Base-by-base conservation (phyloP, 2,329 filamentous ascomycete genomes). In the Sclerotinia trifoliorum region DNA sequence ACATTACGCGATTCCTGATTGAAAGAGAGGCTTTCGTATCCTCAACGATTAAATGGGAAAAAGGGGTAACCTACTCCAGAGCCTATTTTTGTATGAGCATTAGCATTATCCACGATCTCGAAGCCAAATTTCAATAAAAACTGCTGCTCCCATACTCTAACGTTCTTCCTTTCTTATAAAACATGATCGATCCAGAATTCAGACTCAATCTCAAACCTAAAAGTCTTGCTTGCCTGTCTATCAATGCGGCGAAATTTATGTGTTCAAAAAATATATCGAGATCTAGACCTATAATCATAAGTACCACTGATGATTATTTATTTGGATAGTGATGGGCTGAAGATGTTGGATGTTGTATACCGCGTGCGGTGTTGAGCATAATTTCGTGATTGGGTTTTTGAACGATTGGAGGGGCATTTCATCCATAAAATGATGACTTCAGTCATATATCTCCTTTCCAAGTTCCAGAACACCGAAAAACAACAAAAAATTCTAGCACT, bases 41-140 rank as follows among this genome's bases (percentile, higher is more conserved):
- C 54, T 39, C 7, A 21, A 21, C 11, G 21, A 39, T 6, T 6
- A 35, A 24, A 13, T n/a, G n/a, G 15, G 6, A 8, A 39, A 57
- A 39, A 57, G 55, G 55, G 55, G 55, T 42, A 57, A 57, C n/a
- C 35, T 29, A 35, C n/a, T n/a, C 11, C 29, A 56, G 32, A 39
- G 13, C 10, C 19, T 3, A 32, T 21, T 21, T n/a, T 21, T 13
- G 52, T 32, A 55, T 3, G 29, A 10, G 10, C 11, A 39, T 35
- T 35, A 54, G 3, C 26, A 54, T 19, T 54, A 19, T 32, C 52
- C 5, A 55, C 29, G 32, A 55, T 55, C 29, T 32, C 52, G 21
- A 39, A 56, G 7, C 32, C n/a, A 56, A 56, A 56, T 35, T 32
- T 5, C 52, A 56, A 56, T 35, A 35, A 35, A 21, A 24, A 35